Base-by-base conservation (phyloP, 2,329 filamentous ascomycete species). In the Sclerotinia sclerotiorum region DNA sequence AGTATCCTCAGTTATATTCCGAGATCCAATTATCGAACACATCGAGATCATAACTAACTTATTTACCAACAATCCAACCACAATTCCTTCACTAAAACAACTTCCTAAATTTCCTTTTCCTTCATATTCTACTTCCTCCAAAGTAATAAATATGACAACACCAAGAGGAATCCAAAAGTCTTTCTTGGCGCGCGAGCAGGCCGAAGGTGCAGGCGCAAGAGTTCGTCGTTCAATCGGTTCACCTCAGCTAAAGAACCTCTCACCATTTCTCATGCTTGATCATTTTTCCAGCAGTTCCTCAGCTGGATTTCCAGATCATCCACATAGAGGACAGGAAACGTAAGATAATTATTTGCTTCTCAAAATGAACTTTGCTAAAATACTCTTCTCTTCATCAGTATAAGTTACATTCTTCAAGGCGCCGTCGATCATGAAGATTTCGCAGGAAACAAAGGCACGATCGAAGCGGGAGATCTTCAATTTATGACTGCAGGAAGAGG, bases 401-500 rank as follows among this genome's bases (percentile, higher is more conserved):
- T 97, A 77, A 97, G 93, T 0, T 97, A 97, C 78, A 84, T 98
- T 42, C 84, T 98, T n/a, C 81, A 85, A 19, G 94, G 94, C 72
- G 92, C 87, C 4, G 88, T 97, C 69, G 93, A 97, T 80, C 93
- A 97, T 77, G 93, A 97, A 81, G 93, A 97, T 79, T 97, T 97
- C 74, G 89, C 92, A 2, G 93, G 93, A 17, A 89, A 95, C 81
- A 85, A 85, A 62, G 95, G 94, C 69, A 95, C 91, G 4, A 92
- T 98, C 73, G 85, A 90, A 70, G 81, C 90, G 0, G 94, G 94
- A n/a, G 94, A 97, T 78, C 81, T 98, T 60, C 94, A 98, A 78
- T 98, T 98, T 84, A 98, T 98, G 95, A 97, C 94, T 0, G 94
- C 94, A 0, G 94, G 94, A 5, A 84, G 85, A 27, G 94, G 94